Evolutionary conservation across 2,329 filamentous ascomycete species (phyloP).

Genomic region (Trematosphaeria pertusa): DNA sequence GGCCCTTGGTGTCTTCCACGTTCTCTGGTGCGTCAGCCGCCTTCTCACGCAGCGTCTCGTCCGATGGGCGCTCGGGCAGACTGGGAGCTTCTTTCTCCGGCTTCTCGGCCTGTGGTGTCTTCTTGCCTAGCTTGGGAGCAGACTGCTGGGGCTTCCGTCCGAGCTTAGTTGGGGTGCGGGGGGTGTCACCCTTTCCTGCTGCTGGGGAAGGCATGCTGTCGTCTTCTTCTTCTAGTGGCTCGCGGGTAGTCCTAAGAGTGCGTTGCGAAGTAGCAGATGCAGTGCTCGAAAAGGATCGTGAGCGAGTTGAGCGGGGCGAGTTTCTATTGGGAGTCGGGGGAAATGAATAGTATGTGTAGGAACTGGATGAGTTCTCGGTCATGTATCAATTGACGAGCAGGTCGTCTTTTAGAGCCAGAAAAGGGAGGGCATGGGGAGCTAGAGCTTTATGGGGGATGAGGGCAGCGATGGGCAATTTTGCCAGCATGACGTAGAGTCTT

Average conservation of each 20-base stretch:
- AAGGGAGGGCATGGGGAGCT: constrained; percentile 20
- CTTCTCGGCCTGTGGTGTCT: constrained; percentile 37
- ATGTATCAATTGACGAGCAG: constrained; percentile 53
- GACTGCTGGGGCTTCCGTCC: constrained; percentile 52
- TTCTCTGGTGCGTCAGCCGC: constrained; percentile 37
- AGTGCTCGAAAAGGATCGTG: constrained; percentile 50
- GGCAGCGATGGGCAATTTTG: constrained; percentile 21
- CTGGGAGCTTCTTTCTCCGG: constrained; percentile 44
- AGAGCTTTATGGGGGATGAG: constrained; percentile 40
- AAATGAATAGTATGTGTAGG: constrained; percentile 61
- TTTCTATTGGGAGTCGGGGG: constrained; percentile 57
- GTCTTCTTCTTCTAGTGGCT: constrained; percentile 33
- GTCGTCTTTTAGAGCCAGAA: constrained; percentile 41
- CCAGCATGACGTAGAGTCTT: constrained; percentile 44
- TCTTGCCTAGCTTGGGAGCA: constrained; percentile 53
- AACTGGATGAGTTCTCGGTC: constrained; percentile 55
- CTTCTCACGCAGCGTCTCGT: constrained; percentile 40
- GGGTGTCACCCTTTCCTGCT: constrained; percentile 57
- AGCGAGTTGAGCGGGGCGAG: constrained; percentile 45
- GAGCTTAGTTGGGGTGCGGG: constrained; percentile 61
- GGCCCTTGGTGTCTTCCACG: constrained; percentile 32
- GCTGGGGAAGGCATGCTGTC: constrained; percentile 59
- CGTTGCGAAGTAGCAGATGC: constrained; percentile 41
- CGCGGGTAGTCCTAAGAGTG: constrained; percentile 39
- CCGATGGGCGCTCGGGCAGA: constrained; percentile 39